Evolutionary conservation across 2,329 filamentous ascomycete species (phyloP).

Genomic region (Parafenestella ontariensis): DNA sequence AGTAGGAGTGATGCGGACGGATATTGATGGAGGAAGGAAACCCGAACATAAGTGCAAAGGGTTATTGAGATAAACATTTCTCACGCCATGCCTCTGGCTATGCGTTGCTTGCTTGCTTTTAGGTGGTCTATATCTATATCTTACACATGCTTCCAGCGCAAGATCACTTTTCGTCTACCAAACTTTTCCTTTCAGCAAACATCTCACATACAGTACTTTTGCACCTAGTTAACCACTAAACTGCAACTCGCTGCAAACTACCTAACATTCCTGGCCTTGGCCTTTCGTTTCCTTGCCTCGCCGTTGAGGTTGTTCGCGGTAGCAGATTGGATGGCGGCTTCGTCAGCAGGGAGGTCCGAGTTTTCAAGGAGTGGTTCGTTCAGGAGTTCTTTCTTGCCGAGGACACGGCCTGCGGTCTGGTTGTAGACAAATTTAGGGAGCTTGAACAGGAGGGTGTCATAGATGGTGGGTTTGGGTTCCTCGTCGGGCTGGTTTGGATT

Average conservation of each 20-base stretch:
- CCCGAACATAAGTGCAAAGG: too few relatives aligned
- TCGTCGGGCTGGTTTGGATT: conserved; percentile 70
- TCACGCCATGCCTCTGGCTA: neutral
- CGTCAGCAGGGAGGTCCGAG: conserved; percentile 47
- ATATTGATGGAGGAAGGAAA: too few relatives aligned
- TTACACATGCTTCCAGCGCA: neutral
- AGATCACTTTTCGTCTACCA: neutral
- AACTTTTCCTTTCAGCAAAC: neutral
- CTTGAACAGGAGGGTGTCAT: conserved; percentile 81
- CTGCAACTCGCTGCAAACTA: conserved; percentile 8
- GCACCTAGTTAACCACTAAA: too few relatives aligned
- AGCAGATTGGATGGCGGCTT: conserved; percentile 52
- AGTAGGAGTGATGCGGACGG: too few relatives aligned
- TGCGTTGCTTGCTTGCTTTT: neutral
- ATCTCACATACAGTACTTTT: too few relatives aligned
- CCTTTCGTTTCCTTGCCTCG: conserved; percentile 53
- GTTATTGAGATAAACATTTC: too few relatives aligned
- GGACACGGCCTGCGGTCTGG: conserved; percentile 52
- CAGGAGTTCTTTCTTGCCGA: conserved; percentile 48
- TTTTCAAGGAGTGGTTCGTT: conserved; percentile 47
- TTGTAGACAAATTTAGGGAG: conserved; percentile 77
- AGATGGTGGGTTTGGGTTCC: conserved; percentile 76
- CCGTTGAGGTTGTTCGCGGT: conserved; percentile 54
- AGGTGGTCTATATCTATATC: neutral
- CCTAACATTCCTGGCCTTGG: conserved; percentile 36